Evolutionary conservation across 768 basidiomycete species (phyloP), one percentile per base, ranked within the genome.

Genomic region (Lactifluus subvellereus): DNA sequence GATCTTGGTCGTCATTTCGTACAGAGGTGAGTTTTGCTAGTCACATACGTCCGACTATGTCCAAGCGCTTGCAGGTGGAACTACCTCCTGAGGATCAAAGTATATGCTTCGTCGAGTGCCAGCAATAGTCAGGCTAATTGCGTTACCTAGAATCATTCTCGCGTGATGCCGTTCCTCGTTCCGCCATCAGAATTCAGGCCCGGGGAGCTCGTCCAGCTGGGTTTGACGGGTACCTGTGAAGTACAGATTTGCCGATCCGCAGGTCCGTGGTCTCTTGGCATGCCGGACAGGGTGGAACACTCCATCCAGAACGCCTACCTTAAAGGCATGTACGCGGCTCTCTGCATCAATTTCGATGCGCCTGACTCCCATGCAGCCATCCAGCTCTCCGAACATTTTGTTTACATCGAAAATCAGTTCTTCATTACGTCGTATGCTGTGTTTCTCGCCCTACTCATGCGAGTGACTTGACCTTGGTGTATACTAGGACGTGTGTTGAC

Each of bases 331-430:
- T 32, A 13, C 27, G 16, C 52, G 1, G 6, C 18, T 13, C 55
- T 10, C 18, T 6, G 4, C 13, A 14, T 30, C 11, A 45, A 20
- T 32, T 49, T 4, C 45, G 54, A 52, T 40, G 11, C 30, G 14
- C 27, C 27, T 20, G 22, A 63, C 37, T 38, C 11, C 20, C 16
- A 14, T 27, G 4, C 55, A 94, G 93, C 93, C 10, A 97, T 97
- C 58, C 87, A 95, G 70, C 77, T 90, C 70, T 95, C 94, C 30
- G 94, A 98, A 68, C 94, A 97, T 71, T 99, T 98, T 71, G 91
- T 99, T 38, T 99, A 99, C 76, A 97, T 99, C 66, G 96, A 98
- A 72, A 94, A 94, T 68, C 91, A 94, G 71, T 94, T 93, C 71
- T 93, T 94, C 74, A 90, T 94, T 66, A 87, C 89, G 1, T 91